phyloP scores from a whole-genome alignment of 2,329 filamentous ascomycete genomes.

The Aspergillus ibericus region DNA sequence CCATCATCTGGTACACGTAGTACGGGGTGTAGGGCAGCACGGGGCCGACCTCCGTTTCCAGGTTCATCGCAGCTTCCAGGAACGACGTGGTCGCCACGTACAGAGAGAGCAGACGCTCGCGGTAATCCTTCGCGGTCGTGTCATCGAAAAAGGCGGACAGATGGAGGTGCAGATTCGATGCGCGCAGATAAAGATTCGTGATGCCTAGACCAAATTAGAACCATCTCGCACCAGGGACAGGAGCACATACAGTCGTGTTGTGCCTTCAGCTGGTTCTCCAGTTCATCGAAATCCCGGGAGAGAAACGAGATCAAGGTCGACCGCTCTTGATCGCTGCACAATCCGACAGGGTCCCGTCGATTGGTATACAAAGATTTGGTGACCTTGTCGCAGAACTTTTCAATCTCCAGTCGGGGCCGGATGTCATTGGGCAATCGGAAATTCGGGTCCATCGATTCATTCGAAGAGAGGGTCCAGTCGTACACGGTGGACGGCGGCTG shows the following conservation, averaged over 20 bases:
- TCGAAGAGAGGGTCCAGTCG: slow-evolving; percentile 56
- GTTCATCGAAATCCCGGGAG: slow-evolving; percentile 49
- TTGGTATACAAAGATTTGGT: slow-evolving; percentile 59
- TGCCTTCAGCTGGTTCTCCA: slow-evolving; percentile 52
- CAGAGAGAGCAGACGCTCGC: slow-evolving; percentile 45
- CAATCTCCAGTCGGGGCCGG: slow-evolving; percentile 54
- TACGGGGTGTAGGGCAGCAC: slow-evolving; percentile 57
- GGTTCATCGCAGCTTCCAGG: slow-evolving; percentile 48
- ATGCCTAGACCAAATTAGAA: slow-evolving; percentile 33
- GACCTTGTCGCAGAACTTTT: slow-evolving; percentile 60
- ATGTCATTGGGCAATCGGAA: slow-evolving; percentile 55
- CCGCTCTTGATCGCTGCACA: slow-evolving; percentile 47
- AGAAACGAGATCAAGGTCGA: slow-evolving; percentile 48
- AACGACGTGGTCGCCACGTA: slow-evolving; percentile 49
- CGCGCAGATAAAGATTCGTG: slow-evolving; percentile 49
- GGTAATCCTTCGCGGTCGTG: slow-evolving; percentile 47
- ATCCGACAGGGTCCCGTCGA: slow-evolving; percentile 54
- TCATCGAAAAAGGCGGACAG: slow-evolving; percentile 53
- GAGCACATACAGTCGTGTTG: slow-evolving; percentile 41
- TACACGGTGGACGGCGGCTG: slow-evolving; percentile 64
- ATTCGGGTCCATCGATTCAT: slow-evolving; percentile 44
- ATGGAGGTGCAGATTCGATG: slow-evolving; percentile 49
- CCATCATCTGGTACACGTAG: slow-evolving; percentile 67
- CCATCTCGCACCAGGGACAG: neutral
- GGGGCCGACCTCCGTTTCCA: slow-evolving; percentile 47